A percentile compares a stretch with the other conserved stretches of the same genome.
Conservation (phyloP, 1,284 basidiomycete genomes). For the Cryptococcus jaspeensis region DNA sequence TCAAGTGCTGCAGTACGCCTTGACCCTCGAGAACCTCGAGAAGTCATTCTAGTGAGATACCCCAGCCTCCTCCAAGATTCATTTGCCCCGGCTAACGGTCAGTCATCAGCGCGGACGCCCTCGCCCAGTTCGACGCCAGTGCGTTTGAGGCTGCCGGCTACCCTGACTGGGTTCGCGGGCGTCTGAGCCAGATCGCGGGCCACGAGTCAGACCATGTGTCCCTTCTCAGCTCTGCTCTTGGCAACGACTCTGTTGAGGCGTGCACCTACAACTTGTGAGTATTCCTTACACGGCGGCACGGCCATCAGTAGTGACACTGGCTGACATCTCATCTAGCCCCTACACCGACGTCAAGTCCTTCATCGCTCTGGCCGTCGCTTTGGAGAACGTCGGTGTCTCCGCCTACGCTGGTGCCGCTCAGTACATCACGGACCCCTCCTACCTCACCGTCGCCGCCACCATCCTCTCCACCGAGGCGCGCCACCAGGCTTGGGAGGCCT, state of each 20-base stretch:
- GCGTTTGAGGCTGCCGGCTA: constrained; percentile 65
- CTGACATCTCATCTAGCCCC: constrained; percentile 23
- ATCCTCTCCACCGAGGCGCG: constrained; percentile 64
- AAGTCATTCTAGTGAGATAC: constrained; percentile 60
- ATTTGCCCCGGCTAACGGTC: constrained; percentile 4
- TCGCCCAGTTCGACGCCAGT: constrained; percentile 63
- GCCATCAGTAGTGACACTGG: not conserved
- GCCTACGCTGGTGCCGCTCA: constrained; percentile 36
- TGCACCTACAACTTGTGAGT: constrained; percentile 39
- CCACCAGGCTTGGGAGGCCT: constrained; percentile 59
- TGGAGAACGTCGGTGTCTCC: constrained; percentile 75
- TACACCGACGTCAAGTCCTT: constrained; percentile 59
- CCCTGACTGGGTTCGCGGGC: constrained; percentile 42
- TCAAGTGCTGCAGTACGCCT: constrained; percentile 54
- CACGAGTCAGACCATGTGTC: constrained; percentile 62
- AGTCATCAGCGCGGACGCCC: constrained; percentile 51
- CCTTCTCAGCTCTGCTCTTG: constrained; percentile 58
- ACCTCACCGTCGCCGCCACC: constrained; percentile 58
- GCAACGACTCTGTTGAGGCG: no score
- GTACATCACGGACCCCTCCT: constrained; percentile 27
- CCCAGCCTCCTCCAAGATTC: not conserved
- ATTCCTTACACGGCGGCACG: not conserved
- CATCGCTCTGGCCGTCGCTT: constrained; percentile 47
- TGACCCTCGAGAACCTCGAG: constrained; percentile 71
- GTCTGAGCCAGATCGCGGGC: constrained; percentile 55